Conservation (phyloP, 441 rosid genomes). For the Eutrema salsugineum region DNA sequence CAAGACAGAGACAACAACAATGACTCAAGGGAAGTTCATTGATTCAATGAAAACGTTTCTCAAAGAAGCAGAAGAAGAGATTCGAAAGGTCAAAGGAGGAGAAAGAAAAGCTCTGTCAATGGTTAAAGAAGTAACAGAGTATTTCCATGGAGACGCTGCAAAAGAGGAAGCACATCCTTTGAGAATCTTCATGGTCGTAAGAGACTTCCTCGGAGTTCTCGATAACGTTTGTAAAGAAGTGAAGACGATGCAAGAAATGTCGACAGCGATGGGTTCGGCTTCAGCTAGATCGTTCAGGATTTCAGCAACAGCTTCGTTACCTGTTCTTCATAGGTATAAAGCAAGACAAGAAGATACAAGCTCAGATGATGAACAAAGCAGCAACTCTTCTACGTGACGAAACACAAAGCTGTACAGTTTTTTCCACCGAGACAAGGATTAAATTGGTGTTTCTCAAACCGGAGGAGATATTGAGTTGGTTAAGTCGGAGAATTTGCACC, state of each 20-base stretch:
- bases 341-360: slow-evolving; percentile 61
- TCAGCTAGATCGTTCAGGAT: slow-evolving; percentile 85
- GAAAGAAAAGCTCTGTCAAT: slow-evolving; percentile 70
- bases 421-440: not conserved
- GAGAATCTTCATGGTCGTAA: slow-evolving; percentile 88
- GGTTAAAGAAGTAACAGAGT: slow-evolving; percentile 88
- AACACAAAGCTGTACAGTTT: slow-evolving; percentile 30
- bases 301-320: slow-evolving; percentile 68
- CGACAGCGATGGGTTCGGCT: slow-evolving; percentile 57
- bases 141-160: slow-evolving; percentile 82
- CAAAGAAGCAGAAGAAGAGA: slow-evolving; percentile 79
- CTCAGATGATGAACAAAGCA: slow-evolving; percentile 74
- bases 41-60: slow-evolving; percentile 66
- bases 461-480: slow-evolving; percentile 18
- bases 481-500: not conserved
- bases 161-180: slow-evolving; percentile 98
- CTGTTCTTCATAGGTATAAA: slow-evolving; percentile 77
- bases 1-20: slow-evolving; percentile 42
- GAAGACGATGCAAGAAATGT: slow-evolving; percentile 73
- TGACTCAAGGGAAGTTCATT: slow-evolving; percentile 62
- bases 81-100: slow-evolving; percentile 55
- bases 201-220: slow-evolving; percentile 75
- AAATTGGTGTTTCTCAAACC: slow-evolving; percentile 24
- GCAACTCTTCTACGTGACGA: slow-evolving; percentile 58
- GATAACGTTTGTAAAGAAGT: slow-evolving; percentile 98